phyloP scores from a whole-genome alignment of 805 yeast genomes.

The Candida khao-thaluensis region DNA sequence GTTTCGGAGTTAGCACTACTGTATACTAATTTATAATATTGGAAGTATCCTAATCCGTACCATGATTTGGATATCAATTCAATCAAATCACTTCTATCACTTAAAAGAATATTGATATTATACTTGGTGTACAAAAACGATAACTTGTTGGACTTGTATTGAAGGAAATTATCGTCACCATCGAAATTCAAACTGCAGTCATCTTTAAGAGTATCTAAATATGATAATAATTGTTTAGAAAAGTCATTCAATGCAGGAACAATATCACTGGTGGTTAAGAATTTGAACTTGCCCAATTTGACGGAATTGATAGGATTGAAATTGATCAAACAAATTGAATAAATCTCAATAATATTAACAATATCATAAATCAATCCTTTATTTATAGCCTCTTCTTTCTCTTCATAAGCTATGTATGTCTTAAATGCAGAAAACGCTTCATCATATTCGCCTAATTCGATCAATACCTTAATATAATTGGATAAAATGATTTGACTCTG shows the following conservation, averaged over 20 bases:
- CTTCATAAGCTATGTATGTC: conserved; percentile 34
- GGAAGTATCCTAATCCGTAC: conserved; percentile 34
- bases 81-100: conserved; percentile 27
- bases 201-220: conserved; percentile 23
- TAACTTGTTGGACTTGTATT: conserved; percentile 18
- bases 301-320: conserved; percentile 39
- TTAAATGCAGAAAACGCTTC: conserved; percentile 45
- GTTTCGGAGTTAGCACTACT: conserved; percentile 22
- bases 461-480: conserved; percentile 29
- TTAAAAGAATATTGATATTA: conserved; percentile 30
- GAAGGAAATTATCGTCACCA: conserved; percentile 14
- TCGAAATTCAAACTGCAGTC: conserved; percentile 31
- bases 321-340: conserved; percentile 28
- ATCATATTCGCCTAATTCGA: conserved; percentile 37
- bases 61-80: conserved; percentile 35
- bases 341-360: conserved; percentile 32
- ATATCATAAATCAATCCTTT: conserved; percentile 31
- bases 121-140: conserved; percentile 37
- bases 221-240: conserved; percentile 20
- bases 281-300: conserved; percentile 24
- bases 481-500: conserved; percentile 37
- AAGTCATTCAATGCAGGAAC: conserved; percentile 19
- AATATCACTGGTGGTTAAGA: conserved; percentile 23
- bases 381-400: conserved; percentile 32
- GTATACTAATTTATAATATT: conserved; percentile 27